phyloP scores from a whole-genome alignment of 495 filamentous ascomycete species.

The Penicillium flavigenum region DNA sequence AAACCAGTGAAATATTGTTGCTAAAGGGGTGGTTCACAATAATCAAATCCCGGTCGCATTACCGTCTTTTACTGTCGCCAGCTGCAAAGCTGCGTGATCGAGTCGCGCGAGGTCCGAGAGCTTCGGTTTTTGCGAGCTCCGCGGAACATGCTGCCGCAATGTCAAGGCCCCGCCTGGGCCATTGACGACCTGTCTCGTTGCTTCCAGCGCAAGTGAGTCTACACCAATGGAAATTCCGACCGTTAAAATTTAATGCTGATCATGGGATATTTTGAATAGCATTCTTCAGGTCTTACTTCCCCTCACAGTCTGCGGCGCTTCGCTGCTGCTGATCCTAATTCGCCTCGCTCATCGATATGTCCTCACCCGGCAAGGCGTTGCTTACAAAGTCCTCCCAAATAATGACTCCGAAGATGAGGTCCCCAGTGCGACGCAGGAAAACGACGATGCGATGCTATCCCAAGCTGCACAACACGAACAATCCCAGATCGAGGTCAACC shows the following conservation, averaged over 20 bases:
- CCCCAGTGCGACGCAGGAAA: conserved; percentile 51
- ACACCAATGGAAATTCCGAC: conserved; percentile 8
- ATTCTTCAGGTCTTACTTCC: conserved; percentile 84
- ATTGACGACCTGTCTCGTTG: conserved; percentile 85
- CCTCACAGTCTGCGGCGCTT: conserved; percentile 65
- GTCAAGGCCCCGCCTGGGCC: conserved; percentile 77
- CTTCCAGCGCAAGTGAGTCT: conserved; percentile 77
- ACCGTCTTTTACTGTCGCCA: conserved; percentile 4
- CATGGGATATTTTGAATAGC: conserved; percentile 46
- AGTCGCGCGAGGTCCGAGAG: conserved; percentile 13
- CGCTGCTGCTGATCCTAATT: conserved; percentile 62
- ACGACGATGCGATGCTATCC: conserved; percentile 63
- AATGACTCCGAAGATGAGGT: conserved; percentile 48
- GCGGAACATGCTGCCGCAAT: conserved; percentile 66
- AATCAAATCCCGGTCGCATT: conserved; percentile 7
- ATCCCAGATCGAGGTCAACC: conserved; percentile 70
- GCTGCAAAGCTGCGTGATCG: conserved; percentile 10
- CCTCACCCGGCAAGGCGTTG: conserved; percentile 36
- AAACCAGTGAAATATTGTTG: conserved; percentile 19
- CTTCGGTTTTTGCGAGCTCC: conserved; percentile 19
- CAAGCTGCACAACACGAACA: conserved; percentile 65
- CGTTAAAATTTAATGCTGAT: conserved; percentile 19
- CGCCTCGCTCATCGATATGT: conserved; percentile 54
- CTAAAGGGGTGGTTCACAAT: conserved; percentile 7
- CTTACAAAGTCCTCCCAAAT: conserved; percentile 37